Evolutionary conservation across 2,329 filamentous ascomycete species (phyloP).

Genomic region (Dothistroma septosporum): DNA sequence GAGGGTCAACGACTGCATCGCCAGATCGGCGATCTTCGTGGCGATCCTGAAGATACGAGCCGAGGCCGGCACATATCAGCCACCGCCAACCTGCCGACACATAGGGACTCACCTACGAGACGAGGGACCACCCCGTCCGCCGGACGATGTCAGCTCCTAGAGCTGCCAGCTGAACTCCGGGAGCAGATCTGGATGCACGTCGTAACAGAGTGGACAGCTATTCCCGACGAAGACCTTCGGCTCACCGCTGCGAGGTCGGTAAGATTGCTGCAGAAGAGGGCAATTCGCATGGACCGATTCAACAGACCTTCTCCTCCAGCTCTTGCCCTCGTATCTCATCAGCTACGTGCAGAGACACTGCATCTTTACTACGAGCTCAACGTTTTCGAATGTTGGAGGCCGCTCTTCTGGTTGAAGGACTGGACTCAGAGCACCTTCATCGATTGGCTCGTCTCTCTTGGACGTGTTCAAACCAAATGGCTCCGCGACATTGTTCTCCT

Average conservation of each 20-base stretch:
- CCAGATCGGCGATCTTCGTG: neutral
- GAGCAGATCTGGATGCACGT: constrained; percentile 21
- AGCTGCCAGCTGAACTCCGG: constrained; percentile 23
- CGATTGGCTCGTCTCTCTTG: constrained; percentile 23
- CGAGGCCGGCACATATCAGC: neutral
- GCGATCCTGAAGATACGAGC: neutral
- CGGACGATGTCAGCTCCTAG: constrained; percentile 15
- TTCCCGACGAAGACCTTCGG: neutral
- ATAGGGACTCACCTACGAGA: neutral
- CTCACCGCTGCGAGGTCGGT: neutral
- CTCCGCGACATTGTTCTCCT: constrained; percentile 24
- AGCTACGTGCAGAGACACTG: constrained; percentile 22
- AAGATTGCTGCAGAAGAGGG: constrained; percentile 11
- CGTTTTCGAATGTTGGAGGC: constrained; percentile 27
- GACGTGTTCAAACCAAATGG: constrained; percentile 19
- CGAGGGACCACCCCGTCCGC: neutral
- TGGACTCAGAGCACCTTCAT: constrained; percentile 25
- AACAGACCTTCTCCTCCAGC: constrained; percentile 18
- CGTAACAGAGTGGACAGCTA: constrained; percentile 20
- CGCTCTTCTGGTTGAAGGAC: constrained; percentile 23
- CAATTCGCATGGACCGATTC: constrained; percentile 22
- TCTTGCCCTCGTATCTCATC: constrained; percentile 21
- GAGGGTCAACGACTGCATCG: neutral
- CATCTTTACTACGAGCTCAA: constrained; percentile 26
- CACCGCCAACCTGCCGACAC: neutral